Conservation (phyloP, 2,329 filamentous ascomycete species). For the Penicillium oxalicum region DNA sequence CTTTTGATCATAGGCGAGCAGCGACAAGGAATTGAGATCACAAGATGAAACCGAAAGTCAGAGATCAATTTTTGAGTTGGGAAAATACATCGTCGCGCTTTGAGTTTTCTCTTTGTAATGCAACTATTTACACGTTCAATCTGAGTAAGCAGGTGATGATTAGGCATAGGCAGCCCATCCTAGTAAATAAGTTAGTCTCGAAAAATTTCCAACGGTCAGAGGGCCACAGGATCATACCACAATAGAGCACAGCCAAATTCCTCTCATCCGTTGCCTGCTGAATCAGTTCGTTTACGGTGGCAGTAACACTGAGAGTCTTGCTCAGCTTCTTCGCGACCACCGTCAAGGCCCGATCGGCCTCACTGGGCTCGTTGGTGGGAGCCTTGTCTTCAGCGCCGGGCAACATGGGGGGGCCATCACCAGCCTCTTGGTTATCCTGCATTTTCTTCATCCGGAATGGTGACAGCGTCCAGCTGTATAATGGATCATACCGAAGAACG, state of each 20-base stretch:
- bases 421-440: slow-evolving; percentile 51
- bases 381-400: slow-evolving; percentile 28
- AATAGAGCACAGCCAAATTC: slow-evolving; percentile 86
- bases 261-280: slow-evolving; percentile 90
- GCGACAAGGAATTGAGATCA: no score
- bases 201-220: no score
- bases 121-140: no score
- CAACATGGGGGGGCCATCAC: slow-evolving; percentile 33
- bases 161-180: slow-evolving; percentile 17
- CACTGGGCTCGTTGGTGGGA: slow-evolving; percentile 56
- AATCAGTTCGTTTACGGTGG: slow-evolving; percentile 94
- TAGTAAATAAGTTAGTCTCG: slow-evolving; percentile 5
- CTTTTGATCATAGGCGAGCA: no score
- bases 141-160: not conserved
- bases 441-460: slow-evolving; percentile 60
- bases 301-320: slow-evolving; percentile 87
- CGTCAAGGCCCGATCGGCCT: slow-evolving; percentile 85
- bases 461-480: slow-evolving; percentile 93
- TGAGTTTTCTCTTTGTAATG: no score
- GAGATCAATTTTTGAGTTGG: no score
- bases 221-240: slow-evolving; percentile 40
- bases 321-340: slow-evolving; percentile 94
- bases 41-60: no score
- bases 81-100: no score
- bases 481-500: slow-evolving; percentile 92